Evolutionary conservation across 441 rosid genomes (phyloP), one percentile per base, ranked within the genome.

Genomic region (Capsella rubella): DNA sequence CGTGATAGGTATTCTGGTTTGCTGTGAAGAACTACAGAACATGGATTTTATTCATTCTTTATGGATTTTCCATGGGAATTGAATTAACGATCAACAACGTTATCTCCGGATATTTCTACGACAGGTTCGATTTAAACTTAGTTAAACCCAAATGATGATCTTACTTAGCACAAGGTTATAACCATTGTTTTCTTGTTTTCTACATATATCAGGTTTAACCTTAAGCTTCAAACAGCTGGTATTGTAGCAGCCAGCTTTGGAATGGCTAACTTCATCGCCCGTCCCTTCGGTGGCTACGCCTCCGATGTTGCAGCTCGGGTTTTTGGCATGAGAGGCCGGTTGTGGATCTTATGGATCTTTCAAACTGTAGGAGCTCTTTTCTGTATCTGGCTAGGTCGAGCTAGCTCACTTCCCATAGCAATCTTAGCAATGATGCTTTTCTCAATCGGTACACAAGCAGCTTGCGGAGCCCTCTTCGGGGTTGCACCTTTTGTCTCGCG

Each of bases 21-120:
- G 87, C 87, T 3, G 62, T 89, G 49, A 87, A 71, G 67, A 89
- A 86, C 80, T 86, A 86, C 78, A 82, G 90, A 76, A 84, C 91
- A 25, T 89, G 89, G 89, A 75, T 84, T 27, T 81, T 87, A 51
- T 76, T 83, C 52, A 52, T 87, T 47, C 86, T 87, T 8, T 87
- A 84, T 43, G 90, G 91, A 51, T 79, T 61, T 82, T 87, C 91
- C 4, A 66, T 89, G 40, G 91, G 94, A 9, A 84, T 89, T 29
- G 90, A 89, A 74, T 59, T 89, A 25, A 83, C 91, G 39, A 86
- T 82, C 37, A 85, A 89, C 60, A 89, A 89, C 59, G 87, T 84
- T 53, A 84, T 89, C 51, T 84, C 89, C 4, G 91, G 81, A 68
- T 87, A 87, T 74, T 87, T 85, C 79, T 89, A 52, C 55, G 90